phyloP scores from a whole-genome alignment of 352 stramenopile genomes.

The Paralagenidium karlingii region DNA sequence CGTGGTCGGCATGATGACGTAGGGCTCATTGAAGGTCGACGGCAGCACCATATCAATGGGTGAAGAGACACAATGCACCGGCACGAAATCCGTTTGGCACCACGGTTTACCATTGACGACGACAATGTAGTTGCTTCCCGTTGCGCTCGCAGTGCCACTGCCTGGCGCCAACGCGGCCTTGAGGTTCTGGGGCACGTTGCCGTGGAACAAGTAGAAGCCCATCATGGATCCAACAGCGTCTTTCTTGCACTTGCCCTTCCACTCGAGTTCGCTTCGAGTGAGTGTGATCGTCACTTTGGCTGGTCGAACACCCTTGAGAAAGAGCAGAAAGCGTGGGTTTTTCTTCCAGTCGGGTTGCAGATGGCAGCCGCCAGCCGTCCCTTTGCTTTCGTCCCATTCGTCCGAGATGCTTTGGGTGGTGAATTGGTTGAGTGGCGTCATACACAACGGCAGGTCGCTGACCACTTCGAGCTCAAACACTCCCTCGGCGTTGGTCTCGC shows the following conservation, averaged over 20 bases:
- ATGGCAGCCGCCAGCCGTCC: conserved; percentile 59
- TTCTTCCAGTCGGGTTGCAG: conserved; percentile 71
- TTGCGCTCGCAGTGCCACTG: conserved; percentile 1
- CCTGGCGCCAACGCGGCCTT: conserved; percentile 2
- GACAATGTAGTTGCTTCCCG: conserved; percentile 16
- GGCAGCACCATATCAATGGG: conserved; percentile 50
- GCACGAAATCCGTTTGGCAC: conserved; percentile 80
- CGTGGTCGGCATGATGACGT: conserved; percentile 82
- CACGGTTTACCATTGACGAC: conserved; percentile 55
- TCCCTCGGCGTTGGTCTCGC: conserved; percentile 48
- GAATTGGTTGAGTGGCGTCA: conserved; percentile 45
- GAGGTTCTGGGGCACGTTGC: conserved; percentile 25
- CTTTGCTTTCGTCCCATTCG: conserved; percentile 51
- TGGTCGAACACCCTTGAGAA: conserved; percentile 51
- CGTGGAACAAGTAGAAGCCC: conserved; percentile 79
- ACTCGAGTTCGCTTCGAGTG: conserved; percentile 70
- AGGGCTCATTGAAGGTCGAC: conserved; percentile 64
- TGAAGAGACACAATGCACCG: conserved; percentile 53
- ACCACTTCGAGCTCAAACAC: conserved; percentile 83
- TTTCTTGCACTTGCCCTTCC: conserved; percentile 64
- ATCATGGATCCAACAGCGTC: conserved; percentile 84
- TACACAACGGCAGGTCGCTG: conserved; percentile 50
- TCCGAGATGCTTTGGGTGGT: conserved; percentile 62
- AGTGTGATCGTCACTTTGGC: conserved; percentile 71
- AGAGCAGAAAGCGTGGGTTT: conserved; percentile 76